phyloP scores from a whole-genome alignment of 106 monocot species.

The Narthecium ossifragum region DNA sequence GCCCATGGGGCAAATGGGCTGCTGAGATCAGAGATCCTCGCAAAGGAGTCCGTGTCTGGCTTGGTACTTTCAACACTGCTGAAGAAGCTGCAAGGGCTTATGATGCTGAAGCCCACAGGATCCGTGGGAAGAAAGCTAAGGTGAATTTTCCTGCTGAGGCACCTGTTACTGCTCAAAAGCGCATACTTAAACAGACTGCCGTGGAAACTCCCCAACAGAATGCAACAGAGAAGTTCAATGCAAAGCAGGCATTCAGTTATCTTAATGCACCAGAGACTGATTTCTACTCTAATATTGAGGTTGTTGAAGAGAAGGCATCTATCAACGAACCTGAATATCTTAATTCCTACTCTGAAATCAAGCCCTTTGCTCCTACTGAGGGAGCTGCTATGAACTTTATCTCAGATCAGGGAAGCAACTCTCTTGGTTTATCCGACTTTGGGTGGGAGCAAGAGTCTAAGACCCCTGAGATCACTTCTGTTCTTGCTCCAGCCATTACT shows the following conservation, averaged over 20 bases:
- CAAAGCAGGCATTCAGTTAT: neutral
- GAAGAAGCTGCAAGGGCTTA: conserved; percentile 87
- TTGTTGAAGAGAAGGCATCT: conserved; percentile 8
- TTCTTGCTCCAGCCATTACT: neutral
- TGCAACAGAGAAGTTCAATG: conserved; percentile 8
- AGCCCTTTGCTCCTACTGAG: conserved; percentile 1
- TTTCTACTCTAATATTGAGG: conserved; percentile 17
- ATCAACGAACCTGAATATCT: conserved; percentile 8
- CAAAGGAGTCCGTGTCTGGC: conserved; percentile 87
- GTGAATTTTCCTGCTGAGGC: conserved; percentile 63
- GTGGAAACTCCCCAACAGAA: conserved; percentile 13
- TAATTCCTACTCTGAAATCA: neutral
- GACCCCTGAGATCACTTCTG: conserved; percentile 18
- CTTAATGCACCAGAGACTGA: conserved; percentile 1
- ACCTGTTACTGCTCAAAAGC: conserved; percentile 1
- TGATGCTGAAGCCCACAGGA: conserved; percentile 63
- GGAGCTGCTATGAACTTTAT: conserved; percentile 6
- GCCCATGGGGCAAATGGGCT: conserved; percentile 90
- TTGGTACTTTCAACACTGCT: conserved; percentile 80
- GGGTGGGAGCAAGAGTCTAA: conserved; percentile 11
- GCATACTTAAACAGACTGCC: neutral
- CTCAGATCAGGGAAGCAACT: conserved; percentile 20
- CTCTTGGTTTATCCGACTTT: conserved; percentile 14
- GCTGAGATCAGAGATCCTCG: conserved; percentile 83
- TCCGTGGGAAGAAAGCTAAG: conserved; percentile 80